A percentile compares a stretch with the other conserved stretches of the same genome.
Conservation (phyloP, 768 basidiomycete species). For the Mycena filopes region DNA sequence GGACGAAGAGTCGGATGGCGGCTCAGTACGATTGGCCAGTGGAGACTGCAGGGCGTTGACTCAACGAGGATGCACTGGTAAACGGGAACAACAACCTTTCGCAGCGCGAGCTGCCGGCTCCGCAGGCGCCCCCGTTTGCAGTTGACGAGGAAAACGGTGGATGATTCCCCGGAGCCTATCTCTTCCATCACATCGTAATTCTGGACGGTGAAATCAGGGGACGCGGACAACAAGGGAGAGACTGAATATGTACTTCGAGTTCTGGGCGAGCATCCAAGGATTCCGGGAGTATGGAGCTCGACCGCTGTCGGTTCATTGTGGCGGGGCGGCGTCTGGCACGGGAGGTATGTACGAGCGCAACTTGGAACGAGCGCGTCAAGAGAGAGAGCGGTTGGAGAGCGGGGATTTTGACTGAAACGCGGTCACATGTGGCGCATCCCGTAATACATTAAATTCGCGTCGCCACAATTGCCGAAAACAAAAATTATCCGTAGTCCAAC, state of each 20-base stretch:
- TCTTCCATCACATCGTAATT: slow-evolving; percentile 53
- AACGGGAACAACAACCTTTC: no score
- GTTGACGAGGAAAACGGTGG: slow-evolving; percentile 51
- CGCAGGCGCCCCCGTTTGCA: slow-evolving; percentile 58
- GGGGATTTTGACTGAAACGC: no score
- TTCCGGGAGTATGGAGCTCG: not conserved
- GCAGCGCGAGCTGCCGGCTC: slow-evolving; percentile 54
- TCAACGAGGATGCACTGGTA: no score
- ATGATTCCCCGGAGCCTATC: slow-evolving; percentile 39
- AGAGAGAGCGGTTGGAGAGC: no score
- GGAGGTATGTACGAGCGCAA: no score
- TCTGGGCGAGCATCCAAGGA: slow-evolving; percentile 1
- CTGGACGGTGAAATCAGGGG: slow-evolving; percentile 33
- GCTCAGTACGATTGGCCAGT: slow-evolving; percentile 18
- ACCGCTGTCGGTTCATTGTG: not conserved
- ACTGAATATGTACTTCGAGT: slow-evolving; percentile 21
- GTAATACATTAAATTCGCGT: no score
- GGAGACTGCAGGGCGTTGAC: no score
- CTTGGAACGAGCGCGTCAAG: no score
- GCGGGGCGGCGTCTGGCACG: not conserved
- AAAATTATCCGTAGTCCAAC: no score
- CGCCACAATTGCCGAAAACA: no score
- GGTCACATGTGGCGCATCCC: no score
- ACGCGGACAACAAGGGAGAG: not conserved
- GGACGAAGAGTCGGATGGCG: slow-evolving; percentile 31